Evolutionary conservation across 345 rosid genomes (phyloP).

Genomic region (Bruguiera parviflora): DNA sequence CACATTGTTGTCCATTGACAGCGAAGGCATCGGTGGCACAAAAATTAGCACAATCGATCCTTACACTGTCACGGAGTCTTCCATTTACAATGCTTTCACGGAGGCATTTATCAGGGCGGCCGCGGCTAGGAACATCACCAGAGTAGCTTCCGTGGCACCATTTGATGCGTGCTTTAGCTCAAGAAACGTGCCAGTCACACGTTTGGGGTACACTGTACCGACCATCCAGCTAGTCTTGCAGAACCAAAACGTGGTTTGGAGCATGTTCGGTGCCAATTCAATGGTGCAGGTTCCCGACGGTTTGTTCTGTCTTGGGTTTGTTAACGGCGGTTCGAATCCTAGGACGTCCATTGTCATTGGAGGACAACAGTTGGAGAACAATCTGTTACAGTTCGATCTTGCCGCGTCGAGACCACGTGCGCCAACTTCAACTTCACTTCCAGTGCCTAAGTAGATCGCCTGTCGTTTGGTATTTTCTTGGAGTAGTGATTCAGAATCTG

Average conservation of each 20-base stretch:
- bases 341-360: constrained; percentile 27
- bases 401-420: constrained; percentile 12
- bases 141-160: constrained; percentile 46
- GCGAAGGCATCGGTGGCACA: constrained; percentile 45
- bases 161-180: constrained; percentile 59
- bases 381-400: constrained; percentile 29
- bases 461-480: background rate
- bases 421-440: constrained; percentile 26
- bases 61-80: constrained; percentile 52
- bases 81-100: constrained; percentile 46
- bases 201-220: constrained; percentile 29
- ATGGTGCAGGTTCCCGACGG: constrained; percentile 25
- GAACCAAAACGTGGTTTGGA: constrained; percentile 20
- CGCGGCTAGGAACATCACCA: constrained; percentile 40
- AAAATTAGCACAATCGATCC: constrained; percentile 73
- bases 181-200: constrained; percentile 28
- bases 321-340: constrained; percentile 27
- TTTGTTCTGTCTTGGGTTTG: constrained; percentile 28
- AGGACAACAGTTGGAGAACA: constrained; percentile 33
- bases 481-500: too few species aligned
- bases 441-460: background rate
- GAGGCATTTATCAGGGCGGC: constrained; percentile 37
- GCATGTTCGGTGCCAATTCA: constrained; percentile 29
- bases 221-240: constrained; percentile 19
- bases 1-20: constrained; percentile 16